Conservation (phyloP, 768 basidiomycete genomes). For the Dacryopinax primogenitus region DNA sequence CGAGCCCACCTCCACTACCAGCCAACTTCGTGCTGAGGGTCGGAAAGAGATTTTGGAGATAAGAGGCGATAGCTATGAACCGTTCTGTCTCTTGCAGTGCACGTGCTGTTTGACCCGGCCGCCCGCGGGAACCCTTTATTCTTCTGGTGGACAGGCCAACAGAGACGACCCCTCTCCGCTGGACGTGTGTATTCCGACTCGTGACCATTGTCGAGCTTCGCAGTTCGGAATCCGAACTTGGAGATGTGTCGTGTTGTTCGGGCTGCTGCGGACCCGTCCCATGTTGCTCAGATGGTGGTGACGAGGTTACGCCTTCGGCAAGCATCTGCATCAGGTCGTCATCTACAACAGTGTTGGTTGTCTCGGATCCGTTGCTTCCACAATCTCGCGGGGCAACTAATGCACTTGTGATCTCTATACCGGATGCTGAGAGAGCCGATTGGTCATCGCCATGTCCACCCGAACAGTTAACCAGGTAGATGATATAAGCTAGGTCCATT, state of each 20-base stretch:
- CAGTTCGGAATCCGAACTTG: not conserved
- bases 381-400: not conserved
- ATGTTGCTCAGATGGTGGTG: too few species aligned
- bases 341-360: not conserved
- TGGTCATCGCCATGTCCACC: too few species aligned
- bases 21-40: not conserved
- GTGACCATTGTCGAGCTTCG: not conserved
- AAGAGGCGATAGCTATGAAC: not conserved
- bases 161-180: not conserved
- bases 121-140: not conserved
- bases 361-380: not conserved
- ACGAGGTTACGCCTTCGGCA: too few species aligned
- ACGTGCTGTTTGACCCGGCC: not conserved
- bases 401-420: not conserved
- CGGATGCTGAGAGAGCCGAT: not conserved
- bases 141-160: too few species aligned
- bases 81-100: not conserved
- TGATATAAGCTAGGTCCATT: not conserved
- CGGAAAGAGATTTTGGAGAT: not conserved
- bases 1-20: too few species aligned
- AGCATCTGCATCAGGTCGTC: not conserved
- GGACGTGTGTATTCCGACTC: not conserved
- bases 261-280: not conserved
- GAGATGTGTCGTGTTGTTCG: too few species aligned
- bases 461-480: not conserved